phyloP scores from a whole-genome alignment of 495 filamentous ascomycete genomes.

The Podospora bellae-mahoneyi region DNA sequence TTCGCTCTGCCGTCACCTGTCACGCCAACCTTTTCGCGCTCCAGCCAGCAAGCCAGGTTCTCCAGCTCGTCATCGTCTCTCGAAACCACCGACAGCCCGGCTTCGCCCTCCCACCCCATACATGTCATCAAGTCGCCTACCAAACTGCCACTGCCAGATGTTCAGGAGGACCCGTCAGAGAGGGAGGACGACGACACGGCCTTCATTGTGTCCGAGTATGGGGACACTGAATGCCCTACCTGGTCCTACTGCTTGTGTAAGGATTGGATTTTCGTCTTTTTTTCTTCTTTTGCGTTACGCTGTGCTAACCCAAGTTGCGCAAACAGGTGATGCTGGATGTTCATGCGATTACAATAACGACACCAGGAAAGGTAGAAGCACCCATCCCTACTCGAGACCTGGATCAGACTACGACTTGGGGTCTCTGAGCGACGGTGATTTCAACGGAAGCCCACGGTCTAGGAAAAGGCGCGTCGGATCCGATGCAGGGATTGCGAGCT shows the following conservation, averaged over 20 bases:
- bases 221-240: conserved; percentile 28
- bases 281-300: background rate
- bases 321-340: conserved; percentile 45
- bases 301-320: conserved; percentile 1
- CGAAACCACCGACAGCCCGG: conserved; percentile 45
- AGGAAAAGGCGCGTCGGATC: conserved; percentile 60
- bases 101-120: conserved; percentile 42
- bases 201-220: conserved; percentile 33
- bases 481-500: conserved; percentile 58
- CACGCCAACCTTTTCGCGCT: conserved; percentile 57
- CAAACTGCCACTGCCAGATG: conserved; percentile 52
- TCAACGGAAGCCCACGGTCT: conserved; percentile 47
- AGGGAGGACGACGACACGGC: conserved; percentile 56
- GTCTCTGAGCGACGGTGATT: conserved; percentile 59
- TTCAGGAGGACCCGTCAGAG: conserved; percentile 53
- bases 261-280: conserved; percentile 20
- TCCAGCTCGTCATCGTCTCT: conserved; percentile 53
- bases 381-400: conserved; percentile 31
- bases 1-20: conserved; percentile 57
- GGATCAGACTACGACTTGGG: conserved; percentile 59
- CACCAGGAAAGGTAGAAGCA: conserved; percentile 35
- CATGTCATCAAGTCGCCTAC: conserved; percentile 35
- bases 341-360: conserved; percentile 43
- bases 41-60: conserved; percentile 52
- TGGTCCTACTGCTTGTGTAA: conserved; percentile 55